Evolutionary conservation across 352 stramenopile species (phyloP).

Genomic region (Phytophthora pseudosyringae): DNA sequence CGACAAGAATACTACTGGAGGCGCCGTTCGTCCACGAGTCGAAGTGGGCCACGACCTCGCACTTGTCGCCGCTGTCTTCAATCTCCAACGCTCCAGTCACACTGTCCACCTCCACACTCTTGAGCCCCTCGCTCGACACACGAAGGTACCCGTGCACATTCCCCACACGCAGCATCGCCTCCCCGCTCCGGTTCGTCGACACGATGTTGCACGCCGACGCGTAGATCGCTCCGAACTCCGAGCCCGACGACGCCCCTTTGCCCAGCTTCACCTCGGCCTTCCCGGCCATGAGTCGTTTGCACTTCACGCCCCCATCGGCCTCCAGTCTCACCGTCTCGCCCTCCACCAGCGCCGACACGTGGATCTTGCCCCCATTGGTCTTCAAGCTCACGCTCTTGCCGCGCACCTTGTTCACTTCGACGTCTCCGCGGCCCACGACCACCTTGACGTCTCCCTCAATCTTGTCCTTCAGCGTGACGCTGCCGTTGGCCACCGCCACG

Average conservation of each 20-base stretch:
- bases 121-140: slow-evolving; percentile 54
- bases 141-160: slow-evolving; percentile 79
- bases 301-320: slow-evolving; percentile 45
- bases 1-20: slow-evolving; percentile 70
- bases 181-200: slow-evolving; percentile 38
- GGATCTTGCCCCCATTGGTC: slow-evolving; percentile 65
- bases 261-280: slow-evolving; percentile 60
- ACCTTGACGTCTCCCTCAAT: slow-evolving; percentile 79
- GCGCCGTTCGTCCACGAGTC: slow-evolving; percentile 63
- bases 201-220: slow-evolving; percentile 54
- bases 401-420: slow-evolving; percentile 68
- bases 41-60: slow-evolving; percentile 70
- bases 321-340: slow-evolving; percentile 58
- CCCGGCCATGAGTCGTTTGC: slow-evolving; percentile 73
- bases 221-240: slow-evolving; percentile 81
- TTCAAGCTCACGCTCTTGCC: slow-evolving; percentile 63
- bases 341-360: slow-evolving; percentile 57
- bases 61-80: slow-evolving; percentile 67
- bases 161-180: slow-evolving; percentile 48
- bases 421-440: slow-evolving; percentile 60
- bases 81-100: slow-evolving; percentile 76
- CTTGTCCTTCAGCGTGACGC: slow-evolving; percentile 61
- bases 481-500: slow-evolving; percentile 53
- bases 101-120: slow-evolving; percentile 59
- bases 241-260: slow-evolving; percentile 35